These are phyloP conservation scores for Podila epigama DNA, from an alignment of 192 early-diverging fungal genomes.

Conservation along the genomic window DNA sequence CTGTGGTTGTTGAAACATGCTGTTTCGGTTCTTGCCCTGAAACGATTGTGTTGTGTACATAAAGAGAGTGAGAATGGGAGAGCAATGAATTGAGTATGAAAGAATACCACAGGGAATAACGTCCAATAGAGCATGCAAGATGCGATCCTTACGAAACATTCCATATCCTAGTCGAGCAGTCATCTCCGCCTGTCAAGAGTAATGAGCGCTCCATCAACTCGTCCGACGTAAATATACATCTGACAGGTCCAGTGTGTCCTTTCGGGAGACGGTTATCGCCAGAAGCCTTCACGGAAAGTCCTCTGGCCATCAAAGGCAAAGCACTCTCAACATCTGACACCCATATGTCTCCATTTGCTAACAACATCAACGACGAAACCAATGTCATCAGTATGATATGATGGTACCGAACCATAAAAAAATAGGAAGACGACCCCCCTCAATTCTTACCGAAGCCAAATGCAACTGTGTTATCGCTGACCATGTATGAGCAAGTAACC, in stretches of 20 bases:
- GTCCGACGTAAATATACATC: slow-evolving; percentile 63
- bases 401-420: neutral
- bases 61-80: too few relatives aligned
- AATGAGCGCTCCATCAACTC: slow-evolving; percentile 52
- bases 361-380: too few relatives aligned
- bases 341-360: slow-evolving; percentile 70
- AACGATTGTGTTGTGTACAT: too few relatives aligned
- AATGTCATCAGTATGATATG: too few relatives aligned
- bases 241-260: slow-evolving; percentile 69
- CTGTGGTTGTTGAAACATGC: slow-evolving; percentile 68
- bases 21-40: slow-evolving; percentile 60
- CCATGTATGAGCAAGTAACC: slow-evolving; percentile 56
- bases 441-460: slow-evolving; percentile 68
- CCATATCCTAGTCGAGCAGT: slow-evolving; percentile 79
- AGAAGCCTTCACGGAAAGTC: neutral
- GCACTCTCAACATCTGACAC: slow-evolving; percentile 48
- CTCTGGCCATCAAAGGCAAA: slow-evolving; percentile 3
- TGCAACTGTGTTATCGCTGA: slow-evolving; percentile 67
- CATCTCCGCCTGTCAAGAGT: slow-evolving; percentile 69
- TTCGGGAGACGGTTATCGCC: slow-evolving; percentile 24
- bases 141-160: slow-evolving; percentile 65
- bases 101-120: too few relatives aligned
- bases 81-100: too few relatives aligned
- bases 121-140: neutral
- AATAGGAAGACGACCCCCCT: neutral